phyloP scores from a whole-genome alignment of 495 filamentous ascomycete genomes.

The Echria macrotheca region DNA sequence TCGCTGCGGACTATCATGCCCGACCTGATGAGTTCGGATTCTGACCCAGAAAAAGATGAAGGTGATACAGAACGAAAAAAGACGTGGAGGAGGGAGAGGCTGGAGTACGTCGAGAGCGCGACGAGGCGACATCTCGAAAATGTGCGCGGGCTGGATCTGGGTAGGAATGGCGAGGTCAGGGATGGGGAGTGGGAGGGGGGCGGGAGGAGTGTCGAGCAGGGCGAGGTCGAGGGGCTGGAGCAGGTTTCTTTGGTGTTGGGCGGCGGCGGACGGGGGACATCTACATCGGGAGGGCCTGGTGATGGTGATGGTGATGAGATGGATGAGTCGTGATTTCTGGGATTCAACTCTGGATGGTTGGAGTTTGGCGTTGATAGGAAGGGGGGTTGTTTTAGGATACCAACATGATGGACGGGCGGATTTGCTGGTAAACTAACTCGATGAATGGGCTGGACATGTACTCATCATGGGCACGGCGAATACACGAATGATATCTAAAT shows the following conservation, averaged over 20 bases:
- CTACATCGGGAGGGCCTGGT: too few relatives aligned
- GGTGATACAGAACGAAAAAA: constrained; percentile 25
- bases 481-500: too few relatives aligned
- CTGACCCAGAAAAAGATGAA: constrained; percentile 22
- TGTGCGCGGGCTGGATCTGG: constrained; percentile 51
- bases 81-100: constrained; percentile 52
- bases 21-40: constrained; percentile 39
- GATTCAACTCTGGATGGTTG: neutral
- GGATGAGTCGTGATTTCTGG: constrained; percentile 1
- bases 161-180: constrained; percentile 48
- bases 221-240: constrained; percentile 51
- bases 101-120: constrained; percentile 72
- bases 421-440: neutral
- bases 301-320: neutral
- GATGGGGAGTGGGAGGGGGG: constrained; percentile 51
- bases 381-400: neutral
- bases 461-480: too few relatives aligned
- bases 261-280: constrained; percentile 9
- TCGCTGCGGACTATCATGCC: constrained; percentile 57
- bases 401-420: neutral
- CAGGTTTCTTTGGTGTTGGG: constrained; percentile 39
- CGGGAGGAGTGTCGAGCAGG: constrained; percentile 32
- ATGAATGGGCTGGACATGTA: neutral
- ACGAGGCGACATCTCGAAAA: constrained; percentile 52
- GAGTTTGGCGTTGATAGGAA: too few relatives aligned